phyloP scores from a whole-genome alignment of 2,329 filamentous ascomycete species.

The Neofusicoccum umdonicola region DNA sequence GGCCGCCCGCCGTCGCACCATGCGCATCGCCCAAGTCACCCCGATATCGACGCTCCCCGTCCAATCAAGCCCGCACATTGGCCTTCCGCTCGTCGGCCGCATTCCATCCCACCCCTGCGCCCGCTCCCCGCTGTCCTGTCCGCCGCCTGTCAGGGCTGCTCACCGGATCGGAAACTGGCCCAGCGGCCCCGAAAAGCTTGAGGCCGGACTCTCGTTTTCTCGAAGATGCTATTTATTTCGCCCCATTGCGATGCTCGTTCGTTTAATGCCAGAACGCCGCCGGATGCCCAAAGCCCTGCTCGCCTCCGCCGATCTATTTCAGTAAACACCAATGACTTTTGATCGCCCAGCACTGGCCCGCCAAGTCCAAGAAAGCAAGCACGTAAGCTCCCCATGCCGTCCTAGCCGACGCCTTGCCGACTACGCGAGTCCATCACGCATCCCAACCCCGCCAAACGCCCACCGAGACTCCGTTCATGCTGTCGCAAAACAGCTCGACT shows the following conservation, averaged over 20 bases:
- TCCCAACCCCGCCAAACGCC: constrained; percentile 48
- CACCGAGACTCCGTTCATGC: constrained; percentile 41
- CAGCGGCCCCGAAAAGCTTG: constrained; percentile 8
- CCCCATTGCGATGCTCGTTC: constrained; percentile 6
- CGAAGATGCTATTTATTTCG: not conserved
- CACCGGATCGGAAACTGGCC: not conserved
- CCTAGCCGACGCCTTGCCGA: not conserved
- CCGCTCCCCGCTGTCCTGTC: not conserved
- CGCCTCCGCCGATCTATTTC: not conserved
- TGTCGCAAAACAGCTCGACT: constrained; percentile 48
- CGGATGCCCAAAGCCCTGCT: not conserved
- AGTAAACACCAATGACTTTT: constrained; percentile 5
- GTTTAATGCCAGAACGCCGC: not conserved
- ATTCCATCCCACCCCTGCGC: not conserved
- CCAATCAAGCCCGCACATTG: constrained; percentile 15
- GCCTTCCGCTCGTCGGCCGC: not conserved
- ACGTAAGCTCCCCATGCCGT: not conserved
- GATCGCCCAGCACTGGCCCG: not conserved
- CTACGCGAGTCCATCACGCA: constrained; percentile 25
- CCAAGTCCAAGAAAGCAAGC: constrained; percentile 1
- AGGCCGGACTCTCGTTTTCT: not conserved
- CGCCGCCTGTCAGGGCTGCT: not conserved
- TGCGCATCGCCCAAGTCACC: not conserved
- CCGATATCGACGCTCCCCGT: not conserved
- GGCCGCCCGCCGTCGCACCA: not conserved